Evolutionary conservation across 306 rosid species (phyloP).

Genomic region (Datisca glomerata): DNA sequence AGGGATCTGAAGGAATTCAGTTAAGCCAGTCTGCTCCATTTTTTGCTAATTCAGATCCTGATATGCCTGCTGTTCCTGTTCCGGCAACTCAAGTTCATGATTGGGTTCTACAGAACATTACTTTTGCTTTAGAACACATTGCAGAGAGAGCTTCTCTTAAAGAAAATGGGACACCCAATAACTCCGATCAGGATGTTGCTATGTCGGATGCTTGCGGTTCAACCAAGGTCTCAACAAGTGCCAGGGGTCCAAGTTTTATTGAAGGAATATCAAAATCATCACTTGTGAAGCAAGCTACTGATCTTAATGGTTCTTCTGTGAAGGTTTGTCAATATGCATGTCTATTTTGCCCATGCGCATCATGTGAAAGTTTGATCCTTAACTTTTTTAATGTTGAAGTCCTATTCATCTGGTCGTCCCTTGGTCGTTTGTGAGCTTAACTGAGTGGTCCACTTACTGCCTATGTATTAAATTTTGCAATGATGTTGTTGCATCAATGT

Average conservation of each 20-base stretch:
- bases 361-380: constrained; percentile 65
- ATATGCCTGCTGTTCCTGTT: constrained; percentile 96
- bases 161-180: constrained; percentile 68
- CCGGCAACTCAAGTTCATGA: constrained; percentile 82
- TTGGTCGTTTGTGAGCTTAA: too few relatives aligned
- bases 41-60: constrained; percentile 97
- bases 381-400: neutral
- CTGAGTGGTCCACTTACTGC: too few relatives aligned
- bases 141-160: constrained; percentile 71
- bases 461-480: too few relatives aligned
- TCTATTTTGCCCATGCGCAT: too few relatives aligned
- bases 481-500: too few relatives aligned
- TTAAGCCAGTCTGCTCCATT: constrained; percentile 85
- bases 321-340: constrained; percentile 63
- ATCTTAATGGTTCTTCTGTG: constrained; percentile 76
- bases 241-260: constrained; percentile 73
- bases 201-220: constrained; percentile 83
- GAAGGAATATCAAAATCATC: constrained; percentile 94
- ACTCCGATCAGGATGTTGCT: constrained; percentile 86
- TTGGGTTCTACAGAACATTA: constrained; percentile 72
- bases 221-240: constrained; percentile 38
- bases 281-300: constrained; percentile 74
- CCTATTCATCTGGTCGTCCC: too few relatives aligned
- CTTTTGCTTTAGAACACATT: constrained; percentile 72
- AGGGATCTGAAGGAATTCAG: constrained; percentile 58